Base-by-base conservation (phyloP, 2,329 filamentous ascomycete species). In the Penicillium sclerotigenum region DNA sequence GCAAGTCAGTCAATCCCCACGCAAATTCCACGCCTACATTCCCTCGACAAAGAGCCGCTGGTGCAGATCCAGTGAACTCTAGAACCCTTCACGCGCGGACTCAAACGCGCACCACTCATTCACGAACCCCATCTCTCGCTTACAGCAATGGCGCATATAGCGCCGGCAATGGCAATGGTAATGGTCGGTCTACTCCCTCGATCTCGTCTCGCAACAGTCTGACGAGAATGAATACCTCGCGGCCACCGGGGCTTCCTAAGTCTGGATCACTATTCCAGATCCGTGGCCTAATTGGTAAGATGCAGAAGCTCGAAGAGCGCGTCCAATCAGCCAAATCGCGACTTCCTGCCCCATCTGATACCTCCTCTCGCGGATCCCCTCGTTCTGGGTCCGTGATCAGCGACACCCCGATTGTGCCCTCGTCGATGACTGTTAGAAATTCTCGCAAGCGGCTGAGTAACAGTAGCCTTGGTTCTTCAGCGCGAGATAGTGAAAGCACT, bases 301-400 rank as follows among this genome's bases (percentile, higher is more conserved):
- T 97, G 91, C 91, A 97, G 75, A 90, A 91, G 64, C 86, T 99
- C 59, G 94, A 97, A 73, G 90, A 94, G 60, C 85, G 94, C 42
- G 93, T 99, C 10, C 91, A 97, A 59, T 91, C 88, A 24, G 94
- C 88, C 18, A 87, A 91, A 64, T 97, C 93, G 37, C 96, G 94
- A 75, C 83, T 99, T 20, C 94, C 94, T 2, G 90, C 88, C 1
- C 90, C 92, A 2, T 81, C 85, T 8, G 82, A 80, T 52, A 94
- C 89, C 0, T 91, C 92, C 5, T 91, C 92, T 18, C 86, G 87
- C 46, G 82, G 83, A 5, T 96, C 91, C n/a, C 91, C 92, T 22
- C 84, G 90, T 47, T 79, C 76, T 56, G 77, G 76, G 47, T 82
- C 79, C 47, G 74, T 79, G 8, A 63, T 79, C 20, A 74, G 77